phyloP scores from a whole-genome alignment of 257 asterid genomes.

The Solanum pinnatisectum region DNA sequence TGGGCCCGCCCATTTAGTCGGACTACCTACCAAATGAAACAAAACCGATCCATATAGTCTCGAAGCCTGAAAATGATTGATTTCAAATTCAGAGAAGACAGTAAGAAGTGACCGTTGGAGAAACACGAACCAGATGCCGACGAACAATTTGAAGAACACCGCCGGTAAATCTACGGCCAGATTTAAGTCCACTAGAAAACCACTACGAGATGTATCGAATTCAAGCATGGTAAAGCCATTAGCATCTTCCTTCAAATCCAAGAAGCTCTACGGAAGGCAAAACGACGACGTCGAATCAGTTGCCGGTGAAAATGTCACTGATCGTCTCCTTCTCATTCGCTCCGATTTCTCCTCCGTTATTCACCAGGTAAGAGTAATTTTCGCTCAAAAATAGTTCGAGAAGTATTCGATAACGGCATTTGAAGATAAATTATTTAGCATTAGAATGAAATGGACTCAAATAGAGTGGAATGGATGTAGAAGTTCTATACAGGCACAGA shows the following conservation, averaged over 20 bases:
- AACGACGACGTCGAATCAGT: not conserved
- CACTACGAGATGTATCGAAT: not conserved
- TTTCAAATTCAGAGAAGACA: not conserved
- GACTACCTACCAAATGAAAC: not conserved
- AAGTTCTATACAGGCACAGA: not conserved
- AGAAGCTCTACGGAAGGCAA: not conserved
- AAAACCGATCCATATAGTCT: not conserved
- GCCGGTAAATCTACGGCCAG: not conserved
- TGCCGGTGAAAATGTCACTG: slow-evolving; percentile 28
- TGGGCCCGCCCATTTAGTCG: not conserved
- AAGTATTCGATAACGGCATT: not conserved
- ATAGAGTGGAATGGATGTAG: not conserved
- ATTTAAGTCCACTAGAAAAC: not conserved
- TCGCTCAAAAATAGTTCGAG: not conserved
- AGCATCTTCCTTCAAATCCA: slow-evolving; percentile 9
- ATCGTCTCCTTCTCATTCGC: slow-evolving; percentile 64
- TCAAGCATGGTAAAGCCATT: slow-evolving; percentile 10
- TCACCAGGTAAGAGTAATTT: slow-evolving; percentile 34
- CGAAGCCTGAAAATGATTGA: not conserved
- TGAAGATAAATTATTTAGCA: no score
- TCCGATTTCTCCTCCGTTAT: slow-evolving; percentile 54
- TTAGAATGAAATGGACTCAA: not conserved
- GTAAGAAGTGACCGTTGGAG: not conserved
- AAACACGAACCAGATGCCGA: not conserved
- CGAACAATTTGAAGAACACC: not conserved